Conservation (phyloP, 352 stramenopile species). For the Pythium dissotocum region DNA sequence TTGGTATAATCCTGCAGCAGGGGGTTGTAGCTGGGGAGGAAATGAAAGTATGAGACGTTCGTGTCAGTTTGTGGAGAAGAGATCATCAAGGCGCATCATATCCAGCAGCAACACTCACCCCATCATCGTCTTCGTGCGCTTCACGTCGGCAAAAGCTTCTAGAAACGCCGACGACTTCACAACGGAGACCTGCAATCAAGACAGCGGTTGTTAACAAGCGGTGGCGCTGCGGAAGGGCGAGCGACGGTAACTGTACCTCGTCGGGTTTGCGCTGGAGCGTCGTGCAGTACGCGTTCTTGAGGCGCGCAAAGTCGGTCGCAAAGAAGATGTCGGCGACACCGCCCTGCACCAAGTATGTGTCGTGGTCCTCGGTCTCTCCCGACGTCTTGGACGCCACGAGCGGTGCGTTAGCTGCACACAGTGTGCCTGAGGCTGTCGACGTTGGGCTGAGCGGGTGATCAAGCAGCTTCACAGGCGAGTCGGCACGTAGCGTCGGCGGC, state of each 20-base stretch:
- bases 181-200: conserved; percentile 61
- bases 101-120: conserved; percentile 37
- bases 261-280: conserved; percentile 52
- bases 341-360: conserved; percentile 85
- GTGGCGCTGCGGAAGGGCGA: neutral
- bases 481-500: conserved; percentile 56
- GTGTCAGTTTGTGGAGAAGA: neutral
- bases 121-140: conserved; percentile 82
- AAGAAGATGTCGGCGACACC: conserved; percentile 92
- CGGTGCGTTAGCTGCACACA: conserved; percentile 82
- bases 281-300: conserved; percentile 83
- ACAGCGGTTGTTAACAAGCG: neutral
- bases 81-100: neutral
- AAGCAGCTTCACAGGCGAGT: conserved; percentile 50
- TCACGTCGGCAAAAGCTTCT: conserved; percentile 73
- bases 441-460: conserved; percentile 68
- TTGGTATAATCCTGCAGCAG: conserved; percentile 90
- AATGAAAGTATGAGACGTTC: neutral
- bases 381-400: conserved; percentile 86
- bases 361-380: conserved; percentile 77
- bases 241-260: conserved; percentile 32
- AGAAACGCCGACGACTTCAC: conserved; percentile 83
- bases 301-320: conserved; percentile 80
- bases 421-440: conserved; percentile 59
- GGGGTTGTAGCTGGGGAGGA: conserved; percentile 76